A percentile compares a stretch with the other conserved stretches of the same genome.
phyloP scores from a whole-genome alignment of 2,329 filamentous ascomycete genomes.

The Rhinocladiella similis region DNA sequence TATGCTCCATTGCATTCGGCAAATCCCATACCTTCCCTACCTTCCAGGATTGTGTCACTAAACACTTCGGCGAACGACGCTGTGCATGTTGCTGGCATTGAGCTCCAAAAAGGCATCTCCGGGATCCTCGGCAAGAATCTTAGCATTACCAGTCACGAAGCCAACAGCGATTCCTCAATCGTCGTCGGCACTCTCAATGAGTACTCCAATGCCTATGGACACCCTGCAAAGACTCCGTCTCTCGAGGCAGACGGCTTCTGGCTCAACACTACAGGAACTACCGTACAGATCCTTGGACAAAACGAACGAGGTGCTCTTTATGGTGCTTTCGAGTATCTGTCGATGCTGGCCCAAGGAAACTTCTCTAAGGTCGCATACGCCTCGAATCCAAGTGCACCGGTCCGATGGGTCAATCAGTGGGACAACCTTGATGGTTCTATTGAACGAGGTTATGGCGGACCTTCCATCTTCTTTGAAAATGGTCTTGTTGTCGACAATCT shows the following conservation, averaged over 20 bases:
- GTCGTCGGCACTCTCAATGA: constrained; percentile 36
- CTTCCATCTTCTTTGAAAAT: constrained; percentile 67
- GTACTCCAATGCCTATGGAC: constrained; percentile 32
- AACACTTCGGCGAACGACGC: constrained; percentile 58
- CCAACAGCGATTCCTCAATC: constrained; percentile 25
- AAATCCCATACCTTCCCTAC: constrained; percentile 43
- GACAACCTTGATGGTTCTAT: constrained; percentile 66
- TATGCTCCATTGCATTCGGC: constrained; percentile 57
- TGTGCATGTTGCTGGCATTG: constrained; percentile 59
- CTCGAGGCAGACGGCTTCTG: constrained; percentile 56
- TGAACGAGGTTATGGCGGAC: constrained; percentile 67
- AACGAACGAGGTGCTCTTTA: constrained; percentile 70
- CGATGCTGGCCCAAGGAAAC: constrained; percentile 62
- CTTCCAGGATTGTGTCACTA: constrained; percentile 53
- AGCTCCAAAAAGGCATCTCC: constrained; percentile 58
- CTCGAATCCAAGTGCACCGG: constrained; percentile 59
- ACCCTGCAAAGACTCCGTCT: constrained; percentile 25
- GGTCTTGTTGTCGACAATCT: constrained; percentile 59
- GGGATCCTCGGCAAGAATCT: constrained; percentile 57
- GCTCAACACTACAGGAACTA: constrained; percentile 46
- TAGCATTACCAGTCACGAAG: constrained; percentile 32
- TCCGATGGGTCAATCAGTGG: constrained; percentile 74
- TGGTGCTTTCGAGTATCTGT: constrained; percentile 68
- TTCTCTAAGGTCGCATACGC: constrained; percentile 49
- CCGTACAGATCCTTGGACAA: constrained; percentile 57